Base-by-base conservation (phyloP, 768 basidiomycete species). In the Pleurotus tuber-regium region DNA sequence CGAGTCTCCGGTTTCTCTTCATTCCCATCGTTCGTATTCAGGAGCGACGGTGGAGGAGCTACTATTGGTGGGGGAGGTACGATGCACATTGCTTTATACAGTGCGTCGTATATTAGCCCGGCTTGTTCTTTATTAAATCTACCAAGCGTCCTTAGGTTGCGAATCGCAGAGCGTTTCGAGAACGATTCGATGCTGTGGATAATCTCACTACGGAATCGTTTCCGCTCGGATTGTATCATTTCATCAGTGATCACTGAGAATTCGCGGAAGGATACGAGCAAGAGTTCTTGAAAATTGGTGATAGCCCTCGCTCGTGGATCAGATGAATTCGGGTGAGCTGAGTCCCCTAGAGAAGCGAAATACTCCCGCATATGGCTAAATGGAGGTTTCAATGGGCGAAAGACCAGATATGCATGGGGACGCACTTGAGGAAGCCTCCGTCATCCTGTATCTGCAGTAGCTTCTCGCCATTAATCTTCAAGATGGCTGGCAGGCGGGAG, bases 171-270 rank as follows among this genome's bases (percentile, higher is more conserved):
- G 7, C 97, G 86, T 66, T 94, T 98, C 14, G 93, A 86, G 70
- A 98, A 99, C 2, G 80, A 82, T 71, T 99, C 97, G 56, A 99
- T 93, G 59, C 83, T 90, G 63, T 91, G 84, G 31, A 97, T 84
- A 54, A 99, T 89, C 62, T 98, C 94, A 28, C 84, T 80, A 42
- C 96, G 80, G 73, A 89, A 92, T 42, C 86, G 82, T 55, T 82
- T 81, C 19, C 97, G 85, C 67, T 99, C 97, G 10, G 80, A 76
- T 12, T 82, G 79, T 60, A 99, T 98, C 14, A 89, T 88, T 8
- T 98, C 97, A 59, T 98, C 96, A 0, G 93, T 93, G 66, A 99
- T 97, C 55, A 93, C 80, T 3, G 92, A 88, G 66, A 99, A 98
- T 65, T 99, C 97, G 51, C 97, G 83, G 82, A 99, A 99, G 2